Evolutionary conservation across 495 filamentous ascomycete species (phyloP).

Genomic region (Neurospora sp.): DNA sequence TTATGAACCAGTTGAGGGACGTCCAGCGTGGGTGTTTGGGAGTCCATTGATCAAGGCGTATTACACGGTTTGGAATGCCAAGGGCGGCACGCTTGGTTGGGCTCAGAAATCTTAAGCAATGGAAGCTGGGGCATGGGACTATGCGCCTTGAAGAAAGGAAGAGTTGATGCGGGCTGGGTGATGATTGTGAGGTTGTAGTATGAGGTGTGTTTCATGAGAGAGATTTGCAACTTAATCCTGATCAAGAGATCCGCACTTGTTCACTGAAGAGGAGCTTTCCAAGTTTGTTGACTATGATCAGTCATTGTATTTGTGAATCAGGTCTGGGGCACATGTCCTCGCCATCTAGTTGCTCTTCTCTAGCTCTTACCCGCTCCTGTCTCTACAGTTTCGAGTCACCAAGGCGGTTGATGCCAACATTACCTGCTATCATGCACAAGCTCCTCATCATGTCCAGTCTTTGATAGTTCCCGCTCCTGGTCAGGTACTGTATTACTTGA

Average conservation of each 20-base stretch:
- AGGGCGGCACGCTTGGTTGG: neutral
- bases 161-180: neutral
- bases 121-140: neutral
- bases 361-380: neutral
- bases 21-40: slow-evolving; percentile 16
- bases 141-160: neutral
- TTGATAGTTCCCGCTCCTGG: neutral
- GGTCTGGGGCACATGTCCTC: neutral
- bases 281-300: neutral
- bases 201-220: neutral
- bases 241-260: neutral
- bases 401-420: neutral
- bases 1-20: slow-evolving; percentile 6
- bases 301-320: neutral
- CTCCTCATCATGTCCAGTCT: neutral
- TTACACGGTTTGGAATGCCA: slow-evolving; percentile 18
- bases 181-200: neutral
- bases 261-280: neutral
- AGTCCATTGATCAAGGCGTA: slow-evolving; percentile 13
- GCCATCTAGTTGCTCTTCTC: neutral
- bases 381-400: neutral
- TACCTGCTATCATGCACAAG: neutral
- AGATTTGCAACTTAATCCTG: neutral
- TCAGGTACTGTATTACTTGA: neutral
- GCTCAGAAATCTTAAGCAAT: neutral